Percentiles rank a stretch among this genome's conserved stretches.
phyloP scores from a whole-genome alignment of 2,329 filamentous ascomycete species.

The Neopestalotiopsis clavispora region DNA sequence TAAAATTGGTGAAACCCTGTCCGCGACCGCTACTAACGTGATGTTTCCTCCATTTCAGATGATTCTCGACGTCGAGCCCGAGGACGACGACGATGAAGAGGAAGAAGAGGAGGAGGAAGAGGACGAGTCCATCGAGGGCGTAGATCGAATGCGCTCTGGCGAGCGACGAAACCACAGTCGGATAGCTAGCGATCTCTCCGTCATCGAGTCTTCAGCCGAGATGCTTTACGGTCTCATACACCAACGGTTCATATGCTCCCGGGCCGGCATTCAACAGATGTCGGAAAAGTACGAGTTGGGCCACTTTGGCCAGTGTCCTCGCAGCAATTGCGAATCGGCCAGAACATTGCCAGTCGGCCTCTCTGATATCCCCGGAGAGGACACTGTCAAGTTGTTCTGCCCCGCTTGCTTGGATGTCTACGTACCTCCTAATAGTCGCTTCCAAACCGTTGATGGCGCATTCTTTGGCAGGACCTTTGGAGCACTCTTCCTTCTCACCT shows the following conservation, averaged over 20 bases:
- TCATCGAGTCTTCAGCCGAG: slow-evolving; percentile 97
- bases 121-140: slow-evolving; percentile 70
- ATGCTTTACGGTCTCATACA: slow-evolving; percentile 98
- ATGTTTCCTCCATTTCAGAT: slow-evolving; percentile 58
- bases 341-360: slow-evolving; percentile 92
- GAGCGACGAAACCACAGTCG: slow-evolving; percentile 81
- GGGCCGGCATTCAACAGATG: slow-evolving; percentile 98
- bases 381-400: slow-evolving; percentile 98
- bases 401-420: slow-evolving; percentile 97
- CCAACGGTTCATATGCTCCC: slow-evolving; percentile 96
- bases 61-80: slow-evolving; percentile 97
- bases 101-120: slow-evolving; percentile 77
- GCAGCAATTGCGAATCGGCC: slow-evolving; percentile 88
- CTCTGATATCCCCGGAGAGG: slow-evolving; percentile 92
- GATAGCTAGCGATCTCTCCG: slow-evolving; percentile 89
- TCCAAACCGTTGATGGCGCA: slow-evolving; percentile 95
- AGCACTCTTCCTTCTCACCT: slow-evolving; percentile 96
- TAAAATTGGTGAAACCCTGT: not conserved
- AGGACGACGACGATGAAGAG: slow-evolving; percentile 88
- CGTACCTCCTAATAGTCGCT: slow-evolving; percentile 94
- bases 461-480: slow-evolving; percentile 99
- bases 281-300: slow-evolving; percentile 97
- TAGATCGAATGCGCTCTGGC: slow-evolving; percentile 56
- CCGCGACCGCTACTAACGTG: slow-evolving; percentile 18
- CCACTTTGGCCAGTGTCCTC: slow-evolving; percentile 95